A percentile compares a stretch with the other conserved stretches of the same genome.
Conservation (phyloP, 768 basidiomycete genomes). For the Lactarius tabidus region DNA sequence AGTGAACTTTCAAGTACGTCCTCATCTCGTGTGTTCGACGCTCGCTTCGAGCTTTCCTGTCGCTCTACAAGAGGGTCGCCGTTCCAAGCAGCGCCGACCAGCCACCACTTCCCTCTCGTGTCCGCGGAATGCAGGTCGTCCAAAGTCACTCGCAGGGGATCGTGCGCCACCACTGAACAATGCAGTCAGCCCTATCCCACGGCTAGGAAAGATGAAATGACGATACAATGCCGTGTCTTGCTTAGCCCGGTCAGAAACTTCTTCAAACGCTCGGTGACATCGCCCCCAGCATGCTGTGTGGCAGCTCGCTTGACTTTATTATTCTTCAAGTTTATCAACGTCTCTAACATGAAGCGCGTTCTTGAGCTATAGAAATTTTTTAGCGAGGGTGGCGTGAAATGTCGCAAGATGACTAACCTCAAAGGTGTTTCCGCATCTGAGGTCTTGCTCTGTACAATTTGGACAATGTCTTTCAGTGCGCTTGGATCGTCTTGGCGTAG, state of each 20-base stretch:
- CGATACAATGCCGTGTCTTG: conserved; percentile 71
- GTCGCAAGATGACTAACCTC: conserved; percentile 41
- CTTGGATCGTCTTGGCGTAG: conserved; percentile 89
- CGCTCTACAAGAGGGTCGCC: conserved; percentile 86
- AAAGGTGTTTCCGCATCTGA: conserved; percentile 45
- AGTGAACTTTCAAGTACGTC: conserved; percentile 42
- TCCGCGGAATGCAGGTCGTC: conserved; percentile 81
- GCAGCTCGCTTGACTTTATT: conserved; percentile 72
- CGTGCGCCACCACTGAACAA: conserved; percentile 66
- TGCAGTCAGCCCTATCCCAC: conserved; percentile 7
- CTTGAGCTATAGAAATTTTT: conserved; percentile 58
- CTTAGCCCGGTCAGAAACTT: conserved; percentile 73
- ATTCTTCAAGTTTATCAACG: conserved; percentile 86
- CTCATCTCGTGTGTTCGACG: conserved; percentile 29
- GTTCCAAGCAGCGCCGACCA: conserved; percentile 94
- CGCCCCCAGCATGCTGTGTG: conserved; percentile 62
- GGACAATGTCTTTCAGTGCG: conserved; percentile 87
- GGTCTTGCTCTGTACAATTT: conserved; percentile 72
- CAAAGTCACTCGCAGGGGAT: conserved; percentile 81
- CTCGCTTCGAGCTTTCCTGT: conserved; percentile 38
- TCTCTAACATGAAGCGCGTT: conserved; percentile 94
- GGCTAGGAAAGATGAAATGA: background rate
- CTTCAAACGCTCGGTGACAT: conserved; percentile 82
- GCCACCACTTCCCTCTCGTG: conserved; percentile 96
- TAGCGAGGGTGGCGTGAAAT: background rate